These are phyloP conservation scores for Vigna reflexopilosa DNA, from an alignment of 306 rosid species.

Conservation along the genomic window DNA sequence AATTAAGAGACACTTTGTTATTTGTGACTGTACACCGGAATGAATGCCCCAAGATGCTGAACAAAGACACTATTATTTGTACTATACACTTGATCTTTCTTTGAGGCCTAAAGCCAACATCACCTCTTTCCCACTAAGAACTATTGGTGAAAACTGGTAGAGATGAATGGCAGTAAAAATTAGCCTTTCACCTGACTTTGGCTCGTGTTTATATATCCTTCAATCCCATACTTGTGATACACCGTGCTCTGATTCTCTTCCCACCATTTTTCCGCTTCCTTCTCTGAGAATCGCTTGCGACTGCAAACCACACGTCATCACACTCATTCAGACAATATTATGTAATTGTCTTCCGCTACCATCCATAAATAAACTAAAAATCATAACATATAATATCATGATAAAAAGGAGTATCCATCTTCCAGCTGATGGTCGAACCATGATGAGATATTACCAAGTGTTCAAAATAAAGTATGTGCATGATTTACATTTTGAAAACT, in stretches of 20 bases:
- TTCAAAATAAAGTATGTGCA: background rate
- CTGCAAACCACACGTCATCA: constrained; percentile 50
- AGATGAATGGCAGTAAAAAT: constrained; percentile 50
- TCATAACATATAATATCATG: background rate
- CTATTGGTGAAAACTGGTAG: constrained; percentile 39
- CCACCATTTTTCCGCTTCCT: constrained; percentile 89
- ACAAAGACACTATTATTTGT: constrained; percentile 31
- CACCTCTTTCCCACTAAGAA: constrained; percentile 43
- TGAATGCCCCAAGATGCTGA: constrained; percentile 43
- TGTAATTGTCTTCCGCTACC: too few species aligned
- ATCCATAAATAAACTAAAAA: too few species aligned
- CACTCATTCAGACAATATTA: constrained; percentile 33
- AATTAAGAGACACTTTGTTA: constrained; percentile 37
- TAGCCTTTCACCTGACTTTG: constrained; percentile 52
- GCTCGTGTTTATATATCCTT: constrained; percentile 61
- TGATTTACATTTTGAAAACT: background rate
- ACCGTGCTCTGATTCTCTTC: constrained; percentile 75
- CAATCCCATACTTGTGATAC: constrained; percentile 66
- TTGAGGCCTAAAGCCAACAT: constrained; percentile 47
- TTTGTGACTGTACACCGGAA: constrained; percentile 45
- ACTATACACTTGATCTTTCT: constrained; percentile 32
- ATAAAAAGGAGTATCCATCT: background rate
- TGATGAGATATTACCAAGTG: background rate
- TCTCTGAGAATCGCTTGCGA: constrained; percentile 69
- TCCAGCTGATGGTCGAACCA: background rate